Percentiles rank a stretch among this genome's conserved stretches.
Evolutionary conservation across 1,284 basidiomycete genomes (phyloP).

Genomic region (Meripilus lineatus): DNA sequence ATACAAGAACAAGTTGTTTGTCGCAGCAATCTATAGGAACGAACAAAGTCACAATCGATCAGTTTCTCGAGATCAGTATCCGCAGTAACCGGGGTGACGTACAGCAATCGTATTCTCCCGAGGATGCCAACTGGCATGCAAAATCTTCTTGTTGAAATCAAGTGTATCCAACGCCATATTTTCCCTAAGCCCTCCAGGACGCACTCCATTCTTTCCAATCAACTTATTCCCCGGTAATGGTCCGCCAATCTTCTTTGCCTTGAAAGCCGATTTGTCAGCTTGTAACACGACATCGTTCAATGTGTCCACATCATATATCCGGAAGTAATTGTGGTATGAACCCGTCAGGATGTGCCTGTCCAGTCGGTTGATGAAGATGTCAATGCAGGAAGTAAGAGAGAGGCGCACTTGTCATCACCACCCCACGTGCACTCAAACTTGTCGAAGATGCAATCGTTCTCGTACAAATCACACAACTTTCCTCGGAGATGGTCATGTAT

Average conservation of each 20-base stretch:
- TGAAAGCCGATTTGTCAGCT: constrained; percentile 99
- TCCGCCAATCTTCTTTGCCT: constrained; percentile 95
- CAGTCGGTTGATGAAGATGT: constrained; percentile 3
- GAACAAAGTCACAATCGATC: constrained; percentile 10
- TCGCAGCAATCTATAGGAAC: constrained; percentile 80
- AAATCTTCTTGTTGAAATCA: constrained; percentile 99
- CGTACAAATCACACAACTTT: constrained; percentile 98
- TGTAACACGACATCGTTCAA: constrained; percentile 91
- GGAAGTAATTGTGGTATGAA: constrained; percentile 99
- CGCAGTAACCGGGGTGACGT: constrained; percentile 34
- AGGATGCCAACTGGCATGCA: constrained; percentile 97
- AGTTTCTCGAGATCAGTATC: too few relatives aligned
- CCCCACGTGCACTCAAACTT: constrained; percentile 99
- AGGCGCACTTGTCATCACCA: constrained; percentile 87
- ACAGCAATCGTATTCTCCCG: constrained; percentile 96
- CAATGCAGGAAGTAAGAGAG: constrained; percentile 3
- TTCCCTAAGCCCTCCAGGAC: constrained; percentile 69
- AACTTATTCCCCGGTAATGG: constrained; percentile 67
- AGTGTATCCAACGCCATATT: constrained; percentile 87
- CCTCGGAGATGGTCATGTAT: constrained; percentile 98
- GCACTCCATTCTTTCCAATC: constrained; percentile 64
- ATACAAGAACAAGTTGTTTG: constrained; percentile 90
- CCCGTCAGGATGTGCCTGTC: constrained; percentile 90
- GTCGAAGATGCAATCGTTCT: constrained; percentile 99
- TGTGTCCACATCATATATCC: constrained; percentile 95